Base-by-base conservation (phyloP, 192 early-diverging fungal species). In the Rhizophagus clarus region DNA sequence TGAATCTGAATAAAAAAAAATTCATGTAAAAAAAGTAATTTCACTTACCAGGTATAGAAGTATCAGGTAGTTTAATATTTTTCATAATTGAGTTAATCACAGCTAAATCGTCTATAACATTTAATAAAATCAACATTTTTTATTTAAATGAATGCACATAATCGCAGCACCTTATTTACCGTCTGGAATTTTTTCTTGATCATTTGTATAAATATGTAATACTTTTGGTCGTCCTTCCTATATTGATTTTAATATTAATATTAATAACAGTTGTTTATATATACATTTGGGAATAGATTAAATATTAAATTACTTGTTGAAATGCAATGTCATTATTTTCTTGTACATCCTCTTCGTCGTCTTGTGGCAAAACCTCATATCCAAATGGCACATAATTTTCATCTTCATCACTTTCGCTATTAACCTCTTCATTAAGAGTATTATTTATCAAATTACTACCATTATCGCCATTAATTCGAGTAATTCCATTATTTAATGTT, bases 21-120 rank as follows among this genome's bases (percentile, higher is more conserved):
- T 40, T 24, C 42, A 32, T 34, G 20, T 40, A 11, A 37, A 70
- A n/a, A 37, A n/a, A 69, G 6, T 7, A 69, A 12, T 20, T 22
- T 22, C 17, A 26, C 37, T 70, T 42, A 70, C 68, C 68, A n/a
- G 68, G 68, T 40, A 70, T 40, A 42, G 68, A 15, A 26, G 68
- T 34, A 42, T 70, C 68, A 42, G 68, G 34, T 11, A 70, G 10
- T 70, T 37, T 40, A 11, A 70, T 24, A 45, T 70, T 70, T 24
- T 42, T 70, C 68, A 70, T 70, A 24, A 70, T 70, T 20, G 68
- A 70, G 26, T 37, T 70, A 37, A 70, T 70, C 22, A 42, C 2
- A 40, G 31, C 10, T 17, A 70, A 32, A 70, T 70, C 68, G n/a
- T 37, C 68, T 70, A n/a, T 70, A 66, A 56, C 1, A 56, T 56